Base-by-base conservation (phyloP, 441 rosid genomes). In the Pelargonium citronellum region DNA sequence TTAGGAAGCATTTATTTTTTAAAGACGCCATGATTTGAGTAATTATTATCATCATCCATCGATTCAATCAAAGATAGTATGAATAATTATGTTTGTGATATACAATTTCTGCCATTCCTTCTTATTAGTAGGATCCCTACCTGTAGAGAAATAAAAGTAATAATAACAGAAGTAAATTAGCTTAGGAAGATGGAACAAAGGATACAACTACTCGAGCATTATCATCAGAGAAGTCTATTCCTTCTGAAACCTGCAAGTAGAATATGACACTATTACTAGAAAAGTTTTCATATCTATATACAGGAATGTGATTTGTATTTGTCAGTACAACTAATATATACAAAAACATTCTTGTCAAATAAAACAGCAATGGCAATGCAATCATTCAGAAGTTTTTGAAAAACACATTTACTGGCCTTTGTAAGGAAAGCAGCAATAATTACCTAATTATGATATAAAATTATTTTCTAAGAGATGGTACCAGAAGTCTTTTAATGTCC, bases 131-230 rank as follows among this genome's bases (percentile, higher is more conserved):
- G 66, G 66, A 62, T 61, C 20, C 55, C 55, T 60, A 64, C 61
- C 12, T 51, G 51, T 62, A 67, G 17, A 62, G 17, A 30, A 62
- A 30, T 27, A 64, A 53, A 69, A 68, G 47, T 13, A 64, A 74
- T 44, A 17, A 66, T 12, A 34, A 49, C 69, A 71, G 8, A 39
- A 39, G 44, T 39, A 39, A 9, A 61, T 51, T 57, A 71, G 46
- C 74, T 67, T 70, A 69, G 47, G 51, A 68, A 68, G 44, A 66
- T 65, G 17, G 19, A 49, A 68, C 73, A 46, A 86, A 87, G 97
- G 97, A 95, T 95, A 95, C 98, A 74, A 92, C 99, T 11, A 85
- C 96, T 71, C 99, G 88, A 78, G 99, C 99, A 75, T 95, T 89
- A 74, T 95, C 92, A 80, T 95, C 98, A 73, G 93, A 82, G 81